Evolutionary conservation across 176 grass and related monocot species (phyloP).

Genomic region (Triticum dicoccoides): DNA sequence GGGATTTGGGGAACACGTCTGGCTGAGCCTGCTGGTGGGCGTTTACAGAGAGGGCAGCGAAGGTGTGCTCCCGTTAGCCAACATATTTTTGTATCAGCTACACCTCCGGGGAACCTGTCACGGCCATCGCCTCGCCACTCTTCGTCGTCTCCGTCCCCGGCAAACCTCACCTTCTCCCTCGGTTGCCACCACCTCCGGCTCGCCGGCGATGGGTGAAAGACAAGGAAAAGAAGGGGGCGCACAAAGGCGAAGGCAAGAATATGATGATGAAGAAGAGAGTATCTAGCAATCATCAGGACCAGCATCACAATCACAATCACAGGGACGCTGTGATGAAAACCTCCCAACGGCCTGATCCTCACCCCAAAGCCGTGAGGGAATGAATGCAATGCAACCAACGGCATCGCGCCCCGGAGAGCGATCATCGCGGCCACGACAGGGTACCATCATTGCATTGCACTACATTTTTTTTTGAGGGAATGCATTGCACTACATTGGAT

Average conservation of each 20-base stretch:
- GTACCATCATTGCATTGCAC: not conserved
- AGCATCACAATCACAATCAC: not conserved
- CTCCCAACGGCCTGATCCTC: constrained; percentile 33
- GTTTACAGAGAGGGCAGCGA: too few relatives aligned
- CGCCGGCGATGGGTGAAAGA: too few relatives aligned
- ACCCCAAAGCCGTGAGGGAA: constrained; percentile 3
- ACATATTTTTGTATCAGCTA: too few relatives aligned
- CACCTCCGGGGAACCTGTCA: too few relatives aligned
- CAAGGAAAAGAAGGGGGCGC: not conserved
- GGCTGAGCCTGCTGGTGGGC: not conserved
- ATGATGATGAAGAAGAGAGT: not conserved
- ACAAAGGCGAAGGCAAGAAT: not conserved
- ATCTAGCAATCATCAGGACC: not conserved
- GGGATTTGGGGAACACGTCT: not conserved
- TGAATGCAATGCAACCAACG: constrained; percentile 19
- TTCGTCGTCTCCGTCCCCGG: not conserved
- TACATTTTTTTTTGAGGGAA: too few relatives aligned
- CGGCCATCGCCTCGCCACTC: too few relatives aligned
- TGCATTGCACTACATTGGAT: not conserved
- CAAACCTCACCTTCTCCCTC: not conserved
- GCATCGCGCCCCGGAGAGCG: constrained; percentile 23
- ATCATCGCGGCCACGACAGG: not conserved
- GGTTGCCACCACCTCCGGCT: too few relatives aligned
- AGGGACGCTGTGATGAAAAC: constrained; percentile 1
- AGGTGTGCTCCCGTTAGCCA: too few relatives aligned